These are phyloP conservation scores for Sporormia fimetaria DNA, from an alignment of 495 filamentous ascomycete genomes.

Conservation along the genomic window DNA sequence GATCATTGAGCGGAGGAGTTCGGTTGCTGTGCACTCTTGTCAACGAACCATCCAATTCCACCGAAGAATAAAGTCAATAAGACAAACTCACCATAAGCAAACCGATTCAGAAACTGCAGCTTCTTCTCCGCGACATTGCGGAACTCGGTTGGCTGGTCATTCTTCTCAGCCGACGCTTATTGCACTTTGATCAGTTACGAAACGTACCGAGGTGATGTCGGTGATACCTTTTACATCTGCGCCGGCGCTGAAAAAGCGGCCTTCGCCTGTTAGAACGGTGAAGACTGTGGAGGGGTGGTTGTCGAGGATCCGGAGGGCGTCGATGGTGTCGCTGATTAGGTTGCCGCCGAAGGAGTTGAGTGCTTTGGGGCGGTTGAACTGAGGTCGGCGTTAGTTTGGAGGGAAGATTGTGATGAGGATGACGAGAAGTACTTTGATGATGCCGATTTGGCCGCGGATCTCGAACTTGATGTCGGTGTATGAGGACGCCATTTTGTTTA, in stretches of 20 bases:
- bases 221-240: constrained; percentile 27
- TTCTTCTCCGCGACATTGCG: constrained; percentile 28
- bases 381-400: neutral
- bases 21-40: constrained; percentile 12
- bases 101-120: constrained; percentile 12
- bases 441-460: constrained; percentile 28
- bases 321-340: constrained; percentile 27
- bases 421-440: constrained; percentile 24
- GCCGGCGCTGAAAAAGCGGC: constrained; percentile 30
- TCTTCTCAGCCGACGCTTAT: neutral
- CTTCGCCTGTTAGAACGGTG: constrained; percentile 30
- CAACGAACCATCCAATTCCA: neutral
- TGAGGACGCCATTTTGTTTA: constrained; percentile 15
- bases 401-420: neutral
- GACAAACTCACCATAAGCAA: constrained; percentile 17
- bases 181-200: neutral
- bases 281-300: constrained; percentile 29
- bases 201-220: neutral
- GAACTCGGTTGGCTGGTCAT: constrained; percentile 6
- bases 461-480: constrained; percentile 31
- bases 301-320: constrained; percentile 26
- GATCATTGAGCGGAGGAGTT: constrained; percentile 30
- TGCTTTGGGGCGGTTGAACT: constrained; percentile 32
- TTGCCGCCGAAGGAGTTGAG: constrained; percentile 31
- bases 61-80: neutral